phyloP scores from a whole-genome alignment of 202 grass and related monocot genomes.

The Setaria italica region DNA sequence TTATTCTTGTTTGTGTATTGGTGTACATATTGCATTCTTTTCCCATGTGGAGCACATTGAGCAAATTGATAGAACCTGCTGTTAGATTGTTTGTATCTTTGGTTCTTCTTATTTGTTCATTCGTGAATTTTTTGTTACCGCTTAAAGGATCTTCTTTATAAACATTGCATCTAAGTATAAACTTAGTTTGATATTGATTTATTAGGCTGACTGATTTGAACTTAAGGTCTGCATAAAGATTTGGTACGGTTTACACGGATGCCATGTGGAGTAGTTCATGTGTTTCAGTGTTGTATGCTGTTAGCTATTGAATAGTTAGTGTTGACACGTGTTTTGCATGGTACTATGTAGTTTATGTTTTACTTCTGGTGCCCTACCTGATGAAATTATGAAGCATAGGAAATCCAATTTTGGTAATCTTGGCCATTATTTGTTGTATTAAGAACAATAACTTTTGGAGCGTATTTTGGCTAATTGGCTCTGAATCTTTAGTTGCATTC shows the following conservation, averaged over 20 bases:
- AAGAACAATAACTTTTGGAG: not conserved
- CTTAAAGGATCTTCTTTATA: not conserved
- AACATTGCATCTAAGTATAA: constrained; percentile 24
- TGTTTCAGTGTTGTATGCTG: not conserved
- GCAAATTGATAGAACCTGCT: constrained; percentile 14
- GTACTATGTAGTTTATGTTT: not conserved
- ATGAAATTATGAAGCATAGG: not conserved
- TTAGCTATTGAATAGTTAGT: not conserved
- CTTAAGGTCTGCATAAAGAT: constrained; percentile 19
- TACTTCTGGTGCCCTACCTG: constrained; percentile 8
- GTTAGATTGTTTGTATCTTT: not conserved
- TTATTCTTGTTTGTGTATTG: constrained; percentile 18
- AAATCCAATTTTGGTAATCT: not conserved
- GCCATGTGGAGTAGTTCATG: not conserved
- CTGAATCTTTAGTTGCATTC: constrained; percentile 13
- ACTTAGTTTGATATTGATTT: constrained; percentile 16
- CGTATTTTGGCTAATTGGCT: constrained; percentile 6
- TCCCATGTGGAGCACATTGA: not conserved
- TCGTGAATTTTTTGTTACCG: constrained; percentile 5
- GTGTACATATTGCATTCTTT: not conserved
- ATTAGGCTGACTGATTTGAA: not conserved
- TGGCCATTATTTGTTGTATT: not conserved
- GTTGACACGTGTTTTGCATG: too few species aligned
- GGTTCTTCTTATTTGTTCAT: constrained; percentile 7
- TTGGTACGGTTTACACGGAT: constrained; percentile 11